Conservation (phyloP, 1,139 yeast species). For the Sugiyamaella novakii region DNA sequence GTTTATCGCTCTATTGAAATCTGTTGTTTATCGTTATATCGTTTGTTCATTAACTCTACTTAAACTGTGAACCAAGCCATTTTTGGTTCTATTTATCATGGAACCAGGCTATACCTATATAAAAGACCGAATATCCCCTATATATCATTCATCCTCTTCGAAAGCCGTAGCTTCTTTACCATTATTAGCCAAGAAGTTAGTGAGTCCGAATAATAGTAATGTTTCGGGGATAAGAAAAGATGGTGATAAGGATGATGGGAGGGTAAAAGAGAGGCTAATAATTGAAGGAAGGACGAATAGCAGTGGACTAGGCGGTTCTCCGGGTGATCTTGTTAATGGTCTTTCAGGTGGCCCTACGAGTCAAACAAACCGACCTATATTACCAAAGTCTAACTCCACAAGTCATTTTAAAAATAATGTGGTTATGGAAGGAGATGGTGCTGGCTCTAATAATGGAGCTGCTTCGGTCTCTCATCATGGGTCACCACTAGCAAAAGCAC, state of each 20-base stretch:
- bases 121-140: constrained; percentile 16
- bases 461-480: too few relatives aligned
- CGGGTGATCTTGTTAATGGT: constrained; percentile 8
- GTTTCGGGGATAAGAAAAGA: constrained; percentile 5
- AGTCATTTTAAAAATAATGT: not conserved
- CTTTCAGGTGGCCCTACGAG: too few relatives aligned
- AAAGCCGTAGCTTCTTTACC: constrained; percentile 14
- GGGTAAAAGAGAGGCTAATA: not conserved
- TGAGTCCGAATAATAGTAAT: constrained; percentile 6
- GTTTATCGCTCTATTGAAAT: too few relatives aligned
- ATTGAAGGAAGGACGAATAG: not conserved
- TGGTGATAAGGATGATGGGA: not conserved
- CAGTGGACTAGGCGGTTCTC: not conserved
- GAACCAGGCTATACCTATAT: constrained; percentile 17
- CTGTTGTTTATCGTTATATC: too few relatives aligned
- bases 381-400: not conserved
- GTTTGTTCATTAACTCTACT: too few relatives aligned
- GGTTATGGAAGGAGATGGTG: not conserved
- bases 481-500: too few relatives aligned
- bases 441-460: not conserved
- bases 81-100: constrained; percentile 11
- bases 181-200: constrained; percentile 12
- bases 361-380: not conserved
- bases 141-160: constrained; percentile 17
- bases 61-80: too few relatives aligned